phyloP scores from a whole-genome alignment of 2,329 filamentous ascomycete genomes.

The Neurospora crassa region DNA sequence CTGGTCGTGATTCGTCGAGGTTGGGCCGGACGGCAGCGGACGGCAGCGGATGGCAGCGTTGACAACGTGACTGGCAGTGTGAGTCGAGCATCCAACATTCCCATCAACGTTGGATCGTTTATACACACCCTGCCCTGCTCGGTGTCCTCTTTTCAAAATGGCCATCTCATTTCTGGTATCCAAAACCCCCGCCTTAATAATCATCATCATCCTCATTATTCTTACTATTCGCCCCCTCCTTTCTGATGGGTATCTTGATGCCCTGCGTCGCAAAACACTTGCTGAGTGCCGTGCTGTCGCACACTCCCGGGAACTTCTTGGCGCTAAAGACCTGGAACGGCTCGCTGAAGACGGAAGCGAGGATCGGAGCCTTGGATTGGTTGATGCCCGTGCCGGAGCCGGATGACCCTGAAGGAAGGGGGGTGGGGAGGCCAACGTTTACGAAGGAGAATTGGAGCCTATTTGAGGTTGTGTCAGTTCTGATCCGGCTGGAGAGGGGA shows the following conservation, averaged over 20 bases:
- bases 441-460: constrained; percentile 67
- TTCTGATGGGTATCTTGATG: constrained; percentile 93
- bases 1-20: no score
- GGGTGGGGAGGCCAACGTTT: constrained; percentile 56
- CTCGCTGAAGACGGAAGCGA: constrained; percentile 80
- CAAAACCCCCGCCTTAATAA: constrained; percentile 26
- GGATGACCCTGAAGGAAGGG: constrained; percentile 22
- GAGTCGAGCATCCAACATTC: no score
- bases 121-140: no score
- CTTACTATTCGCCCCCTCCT: constrained; percentile 54
- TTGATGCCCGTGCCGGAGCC: constrained; percentile 47
- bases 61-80: no score
- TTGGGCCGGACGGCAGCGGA: no score
- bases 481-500: no score
- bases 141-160: no score
- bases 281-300: constrained; percentile 83
- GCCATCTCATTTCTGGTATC: no score
- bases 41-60: no score
- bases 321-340: constrained; percentile 90
- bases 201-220: constrained; percentile 42
- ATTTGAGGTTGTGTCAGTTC: not conserved
- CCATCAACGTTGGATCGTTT: no score
- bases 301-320: constrained; percentile 97
- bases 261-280: constrained; percentile 90
- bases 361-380: constrained; percentile 66